Conservation (phyloP, 2,329 filamentous ascomycete genomes). For the Emericellopsis cladophorae region DNA sequence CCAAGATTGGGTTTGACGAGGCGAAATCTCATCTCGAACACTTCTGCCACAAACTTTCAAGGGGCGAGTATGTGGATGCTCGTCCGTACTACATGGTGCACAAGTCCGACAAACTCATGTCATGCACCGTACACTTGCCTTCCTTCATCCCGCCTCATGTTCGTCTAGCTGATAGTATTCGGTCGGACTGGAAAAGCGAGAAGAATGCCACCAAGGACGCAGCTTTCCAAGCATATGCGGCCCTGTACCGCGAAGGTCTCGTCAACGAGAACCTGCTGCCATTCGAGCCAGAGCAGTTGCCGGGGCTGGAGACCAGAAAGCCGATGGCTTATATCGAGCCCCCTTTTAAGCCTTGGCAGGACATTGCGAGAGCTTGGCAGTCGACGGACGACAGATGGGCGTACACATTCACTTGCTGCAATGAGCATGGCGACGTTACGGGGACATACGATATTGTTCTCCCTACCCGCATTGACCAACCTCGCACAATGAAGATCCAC, state of each 20-base stretch:
- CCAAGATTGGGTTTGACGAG: conserved; percentile 58
- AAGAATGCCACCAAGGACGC: conserved; percentile 67
- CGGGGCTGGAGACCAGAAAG: conserved; percentile 22
- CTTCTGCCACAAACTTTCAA: conserved; percentile 57
- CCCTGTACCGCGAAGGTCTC: conserved; percentile 56
- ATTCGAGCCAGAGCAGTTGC: conserved; percentile 26
- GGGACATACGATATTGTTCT: conserved; percentile 29
- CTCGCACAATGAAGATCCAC: conserved; percentile 24
- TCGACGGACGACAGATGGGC: conserved; percentile 7
- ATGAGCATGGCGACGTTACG: conserved; percentile 14
- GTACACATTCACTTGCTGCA: conserved; percentile 19
- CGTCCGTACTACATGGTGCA: conserved; percentile 55
- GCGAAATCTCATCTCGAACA: conserved; percentile 68
- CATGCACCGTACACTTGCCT: conserved; percentile 52
- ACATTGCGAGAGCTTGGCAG: conserved; percentile 29
- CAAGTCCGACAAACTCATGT: conserved; percentile 14
- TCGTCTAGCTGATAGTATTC: conserved; percentile 10
- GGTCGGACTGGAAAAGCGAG: conserved; percentile 52
- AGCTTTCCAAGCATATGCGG: conserved; percentile 66
- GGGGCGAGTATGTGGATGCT: conserved; percentile 46
- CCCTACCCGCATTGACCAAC: conserved; percentile 25
- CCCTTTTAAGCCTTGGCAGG: conserved; percentile 32
- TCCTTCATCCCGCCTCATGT: conserved; percentile 44
- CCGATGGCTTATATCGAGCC: conserved; percentile 21
- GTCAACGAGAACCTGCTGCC: conserved; percentile 73